phyloP scores from a whole-genome alignment of 441 rosid species.

The Capsella rubella region DNA sequence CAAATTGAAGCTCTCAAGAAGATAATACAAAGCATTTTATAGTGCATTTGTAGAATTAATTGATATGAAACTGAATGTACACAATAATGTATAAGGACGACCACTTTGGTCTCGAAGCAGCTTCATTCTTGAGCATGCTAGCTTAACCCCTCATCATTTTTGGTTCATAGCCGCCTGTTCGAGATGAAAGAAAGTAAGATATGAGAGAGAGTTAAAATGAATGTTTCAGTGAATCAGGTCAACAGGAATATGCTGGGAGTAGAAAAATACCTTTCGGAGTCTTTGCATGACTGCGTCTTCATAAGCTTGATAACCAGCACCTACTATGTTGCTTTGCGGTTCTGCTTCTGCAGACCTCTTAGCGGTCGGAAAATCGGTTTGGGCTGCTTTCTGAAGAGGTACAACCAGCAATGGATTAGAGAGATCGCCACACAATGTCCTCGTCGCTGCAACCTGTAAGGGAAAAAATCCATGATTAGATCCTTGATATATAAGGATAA shows the following conservation, averaged over 20 bases:
- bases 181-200: background rate
- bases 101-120: conserved; percentile 17
- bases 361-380: conserved; percentile 47
- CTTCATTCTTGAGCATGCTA: conserved; percentile 19
- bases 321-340: conserved; percentile 59
- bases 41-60: background rate
- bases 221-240: background rate
- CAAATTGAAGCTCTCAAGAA: background rate
- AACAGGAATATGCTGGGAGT: conserved; percentile 12
- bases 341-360: conserved; percentile 56
- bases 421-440: conserved; percentile 60
- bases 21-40: background rate
- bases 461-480: background rate
- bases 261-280: conserved; percentile 57
- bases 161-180: conserved; percentile 43
- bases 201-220: background rate
- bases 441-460: conserved; percentile 69
- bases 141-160: conserved; percentile 30
- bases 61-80: conserved; percentile 28
- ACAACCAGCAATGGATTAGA: conserved; percentile 78
- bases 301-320: conserved; percentile 70
- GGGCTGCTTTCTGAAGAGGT: conserved; percentile 61
- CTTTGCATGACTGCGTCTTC: conserved; percentile 73
- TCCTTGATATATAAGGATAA: background rate
- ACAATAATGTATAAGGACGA: conserved; percentile 1